phyloP scores from a whole-genome alignment of 148 eudicot genomes.

The Camellia lanceoleosa region DNA sequence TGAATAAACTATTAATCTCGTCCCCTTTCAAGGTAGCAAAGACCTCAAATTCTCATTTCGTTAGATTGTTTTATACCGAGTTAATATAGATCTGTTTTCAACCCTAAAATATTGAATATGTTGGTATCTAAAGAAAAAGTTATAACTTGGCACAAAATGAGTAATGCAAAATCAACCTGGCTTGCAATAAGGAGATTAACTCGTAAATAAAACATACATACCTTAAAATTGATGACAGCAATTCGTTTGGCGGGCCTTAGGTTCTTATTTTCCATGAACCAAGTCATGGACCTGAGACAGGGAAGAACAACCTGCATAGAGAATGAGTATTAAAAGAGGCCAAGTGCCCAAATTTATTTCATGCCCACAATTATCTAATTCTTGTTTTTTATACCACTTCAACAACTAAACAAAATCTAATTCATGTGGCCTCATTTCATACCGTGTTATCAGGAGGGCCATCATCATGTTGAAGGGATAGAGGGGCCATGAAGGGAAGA shows the following conservation, averaged over 20 bases:
- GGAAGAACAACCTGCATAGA: constrained; percentile 59
- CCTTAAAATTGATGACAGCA: constrained; percentile 87
- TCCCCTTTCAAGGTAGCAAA: background rate
- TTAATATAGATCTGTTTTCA: background rate
- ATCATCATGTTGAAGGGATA: constrained; percentile 65
- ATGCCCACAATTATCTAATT: background rate
- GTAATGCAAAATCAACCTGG: background rate
- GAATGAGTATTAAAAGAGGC: background rate
- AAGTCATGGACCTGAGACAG: constrained; percentile 91
- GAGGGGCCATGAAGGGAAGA: constrained; percentile 54
- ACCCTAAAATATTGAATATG: background rate
- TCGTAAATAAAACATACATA: constrained; percentile 16
- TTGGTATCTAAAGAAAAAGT: background rate
- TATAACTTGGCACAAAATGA: background rate
- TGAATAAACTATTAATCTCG: background rate
- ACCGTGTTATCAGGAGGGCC: constrained; percentile 65
- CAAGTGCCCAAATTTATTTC: background rate
- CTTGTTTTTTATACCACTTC: constrained; percentile 2
- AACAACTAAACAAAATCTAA: background rate
- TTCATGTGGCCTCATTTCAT: constrained; percentile 8
- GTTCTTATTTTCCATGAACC: constrained; percentile 87
- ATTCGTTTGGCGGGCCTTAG: constrained; percentile 67
- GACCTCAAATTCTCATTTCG: background rate
- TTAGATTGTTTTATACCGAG: background rate
- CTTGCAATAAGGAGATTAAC: background rate